Evolutionary conservation across 805 yeast species (phyloP).

Genomic region (Metschnikowia koreensis): DNA sequence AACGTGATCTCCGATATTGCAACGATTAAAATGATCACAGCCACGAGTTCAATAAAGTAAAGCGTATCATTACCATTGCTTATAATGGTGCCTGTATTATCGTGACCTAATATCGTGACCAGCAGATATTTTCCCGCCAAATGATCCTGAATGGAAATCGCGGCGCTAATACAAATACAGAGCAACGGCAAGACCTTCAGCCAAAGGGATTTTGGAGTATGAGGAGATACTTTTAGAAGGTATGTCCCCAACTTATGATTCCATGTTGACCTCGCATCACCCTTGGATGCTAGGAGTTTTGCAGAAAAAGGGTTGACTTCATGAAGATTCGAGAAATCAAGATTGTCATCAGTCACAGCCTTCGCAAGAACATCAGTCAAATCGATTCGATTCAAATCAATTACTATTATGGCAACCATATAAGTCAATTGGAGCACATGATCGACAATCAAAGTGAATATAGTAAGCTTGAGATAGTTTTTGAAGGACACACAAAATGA

Average conservation of each 20-base stretch:
- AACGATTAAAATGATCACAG: slow-evolving; percentile 49
- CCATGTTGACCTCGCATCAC: slow-evolving; percentile 17
- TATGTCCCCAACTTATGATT: slow-evolving; percentile 29
- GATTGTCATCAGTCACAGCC: slow-evolving; percentile 8
- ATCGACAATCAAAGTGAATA: slow-evolving; percentile 53
- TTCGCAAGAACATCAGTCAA: slow-evolving; percentile 47
- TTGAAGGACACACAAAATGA: not conserved
- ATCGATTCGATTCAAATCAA: slow-evolving; percentile 66
- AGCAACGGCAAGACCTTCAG: slow-evolving; percentile 14
- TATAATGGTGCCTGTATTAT: not conserved
- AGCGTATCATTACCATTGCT: slow-evolving; percentile 39
- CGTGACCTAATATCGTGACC: not conserved
- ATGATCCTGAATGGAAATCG: not conserved
- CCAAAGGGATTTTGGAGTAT: slow-evolving; percentile 13
- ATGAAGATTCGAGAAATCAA: slow-evolving; percentile 19
- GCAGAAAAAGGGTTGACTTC: slow-evolving; percentile 30
- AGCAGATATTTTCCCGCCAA: not conserved
- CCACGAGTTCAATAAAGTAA: slow-evolving; percentile 55
- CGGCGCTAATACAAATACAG: slow-evolving; percentile 13
- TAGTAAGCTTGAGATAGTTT: not conserved
- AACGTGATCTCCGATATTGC: slow-evolving; percentile 49
- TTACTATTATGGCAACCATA: slow-evolving; percentile 60
- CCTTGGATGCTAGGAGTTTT: slow-evolving; percentile 19
- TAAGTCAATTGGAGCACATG: slow-evolving; percentile 62
- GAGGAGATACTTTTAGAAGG: slow-evolving; percentile 13